These are phyloP conservation scores for Phaeosphaeria sp. DNA, from an alignment of 2,329 filamentous ascomycete genomes.

Conservation along the genomic window DNA sequence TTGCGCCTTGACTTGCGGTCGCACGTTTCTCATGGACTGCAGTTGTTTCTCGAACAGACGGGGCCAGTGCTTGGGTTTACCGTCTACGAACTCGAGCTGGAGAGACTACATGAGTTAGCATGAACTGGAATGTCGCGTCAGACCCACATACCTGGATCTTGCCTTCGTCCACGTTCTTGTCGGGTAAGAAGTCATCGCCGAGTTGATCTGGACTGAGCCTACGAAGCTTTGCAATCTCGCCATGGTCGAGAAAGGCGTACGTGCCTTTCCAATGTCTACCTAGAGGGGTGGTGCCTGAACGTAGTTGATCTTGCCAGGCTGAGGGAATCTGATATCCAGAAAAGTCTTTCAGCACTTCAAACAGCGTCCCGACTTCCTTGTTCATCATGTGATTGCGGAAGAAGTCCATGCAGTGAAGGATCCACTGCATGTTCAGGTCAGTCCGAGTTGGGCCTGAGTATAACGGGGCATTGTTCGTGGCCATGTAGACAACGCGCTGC, in stretches of 20 bases:
- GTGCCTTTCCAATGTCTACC: conserved; percentile 59
- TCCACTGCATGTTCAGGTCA: conserved; percentile 55
- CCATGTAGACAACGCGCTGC: conserved; percentile 55
- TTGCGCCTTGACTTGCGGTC: conserved; percentile 13
- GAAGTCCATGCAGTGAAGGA: conserved; percentile 60
- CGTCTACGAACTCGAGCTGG: conserved; percentile 36
- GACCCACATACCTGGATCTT: conserved; percentile 34
- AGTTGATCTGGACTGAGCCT: conserved; percentile 25
- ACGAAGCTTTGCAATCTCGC: conserved; percentile 24
- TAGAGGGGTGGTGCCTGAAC: conserved; percentile 44
- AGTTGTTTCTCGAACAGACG: conserved; percentile 50
- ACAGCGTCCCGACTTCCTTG: conserved; percentile 47
- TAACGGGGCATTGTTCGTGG: conserved; percentile 44
- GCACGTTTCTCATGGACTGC: conserved; percentile 37
- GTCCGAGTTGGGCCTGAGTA: conserved; percentile 49
- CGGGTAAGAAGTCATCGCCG: conserved; percentile 27
- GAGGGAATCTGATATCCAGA: conserved; percentile 48
- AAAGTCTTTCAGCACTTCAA: conserved; percentile 46
- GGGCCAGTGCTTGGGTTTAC: conserved; percentile 44
- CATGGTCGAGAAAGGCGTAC: conserved; percentile 51
- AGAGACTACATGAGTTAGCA: conserved; percentile 40
- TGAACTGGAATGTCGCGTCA: background rate
- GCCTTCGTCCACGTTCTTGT: conserved; percentile 40
- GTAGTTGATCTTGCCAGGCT: conserved; percentile 51
- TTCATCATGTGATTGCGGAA: conserved; percentile 59